phyloP scores from a whole-genome alignment of 345 rosid genomes.

The Gossypium turneri region DNA sequence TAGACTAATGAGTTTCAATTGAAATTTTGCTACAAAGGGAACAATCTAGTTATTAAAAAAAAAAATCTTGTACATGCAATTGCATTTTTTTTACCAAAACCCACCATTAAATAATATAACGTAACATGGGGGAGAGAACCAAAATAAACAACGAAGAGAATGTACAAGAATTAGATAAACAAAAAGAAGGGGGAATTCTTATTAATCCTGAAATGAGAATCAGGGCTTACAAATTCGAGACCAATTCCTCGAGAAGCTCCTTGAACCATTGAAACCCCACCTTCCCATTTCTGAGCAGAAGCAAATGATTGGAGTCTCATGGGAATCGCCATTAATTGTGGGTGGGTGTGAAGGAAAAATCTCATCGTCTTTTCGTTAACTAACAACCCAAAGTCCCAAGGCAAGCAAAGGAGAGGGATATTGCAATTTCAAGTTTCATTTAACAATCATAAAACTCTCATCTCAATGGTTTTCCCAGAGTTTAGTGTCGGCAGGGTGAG shows the following conservation, averaged over 20 bases:
- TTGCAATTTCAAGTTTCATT: constrained; percentile 1
- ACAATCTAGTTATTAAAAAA: too few relatives aligned
- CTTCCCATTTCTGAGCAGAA: constrained; percentile 45
- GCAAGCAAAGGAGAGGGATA: background rate
- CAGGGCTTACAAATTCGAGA: constrained; percentile 65
- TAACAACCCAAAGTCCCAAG: background rate
- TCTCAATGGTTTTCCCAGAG: background rate
- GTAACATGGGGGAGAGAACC: too few relatives aligned
- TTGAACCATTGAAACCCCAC: constrained; percentile 86
- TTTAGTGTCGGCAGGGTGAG: background rate
- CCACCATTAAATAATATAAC: too few relatives aligned
- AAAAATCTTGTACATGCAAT: too few relatives aligned
- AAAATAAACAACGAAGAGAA: background rate
- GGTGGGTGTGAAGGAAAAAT: background rate
- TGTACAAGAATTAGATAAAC: background rate
- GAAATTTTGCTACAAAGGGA: too few relatives aligned
- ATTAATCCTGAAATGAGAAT: background rate
- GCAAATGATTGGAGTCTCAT: constrained; percentile 18
- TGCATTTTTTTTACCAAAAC: too few relatives aligned
- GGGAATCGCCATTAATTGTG: background rate
- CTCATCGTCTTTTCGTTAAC: background rate
- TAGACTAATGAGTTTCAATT: too few relatives aligned
- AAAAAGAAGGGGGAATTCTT: background rate
- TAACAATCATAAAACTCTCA: background rate
- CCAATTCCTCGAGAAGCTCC: constrained; percentile 96